Evolutionary conservation across 257 asterid genomes (phyloP), one percentile per base, ranked within the genome.

Genomic region (Rehmannia glutinosa): DNA sequence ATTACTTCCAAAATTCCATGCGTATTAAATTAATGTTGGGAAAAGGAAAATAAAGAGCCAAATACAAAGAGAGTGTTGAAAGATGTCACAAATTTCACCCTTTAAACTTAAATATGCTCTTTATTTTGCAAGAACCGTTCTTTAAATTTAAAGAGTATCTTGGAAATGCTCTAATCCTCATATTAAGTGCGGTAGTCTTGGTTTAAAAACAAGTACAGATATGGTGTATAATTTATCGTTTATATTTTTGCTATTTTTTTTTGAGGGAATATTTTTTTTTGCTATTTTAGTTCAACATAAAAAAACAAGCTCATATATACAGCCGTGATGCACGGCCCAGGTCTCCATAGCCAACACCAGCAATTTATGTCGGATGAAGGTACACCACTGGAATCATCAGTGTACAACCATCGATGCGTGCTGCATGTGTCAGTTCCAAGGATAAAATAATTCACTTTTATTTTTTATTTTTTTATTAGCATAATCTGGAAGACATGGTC

Each of bases 241-340:
- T 36, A 5, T 1, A 5, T 49, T n/a, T 56, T 28, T 15, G 2
- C 42, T 36, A 7, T 36, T 36, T 7, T 36, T 4, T 10, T 36
- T 36, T 36, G 1, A 36, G 2, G 9, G 5, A 1, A 23, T 2
- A 36, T 43, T 35, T 8, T 5, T 25, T 15, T 10, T 2, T 41
- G 2, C 12, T 27, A 30, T 13, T 39, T 64, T 17, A 11, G 24
- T 57, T 36, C 15, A 39, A 60, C 3, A 20, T 19, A 54, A 21
- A 15, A 11, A 36, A 64, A 54, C 0, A 21, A 35, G 67, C 15
- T 43, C n/a, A n/a, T 64, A 72, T 45, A 55, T 53, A 16, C 41
- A 69, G 81, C 36, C 84, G 73, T 57, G 70, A 76, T 69, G 47
- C 66, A 45, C 64, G 83, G 80, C 47, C 65, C 45, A 42, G 55